phyloP scores from a whole-genome alignment of 176 grass and related monocot species.

The Bothriochloa decipiens region DNA sequence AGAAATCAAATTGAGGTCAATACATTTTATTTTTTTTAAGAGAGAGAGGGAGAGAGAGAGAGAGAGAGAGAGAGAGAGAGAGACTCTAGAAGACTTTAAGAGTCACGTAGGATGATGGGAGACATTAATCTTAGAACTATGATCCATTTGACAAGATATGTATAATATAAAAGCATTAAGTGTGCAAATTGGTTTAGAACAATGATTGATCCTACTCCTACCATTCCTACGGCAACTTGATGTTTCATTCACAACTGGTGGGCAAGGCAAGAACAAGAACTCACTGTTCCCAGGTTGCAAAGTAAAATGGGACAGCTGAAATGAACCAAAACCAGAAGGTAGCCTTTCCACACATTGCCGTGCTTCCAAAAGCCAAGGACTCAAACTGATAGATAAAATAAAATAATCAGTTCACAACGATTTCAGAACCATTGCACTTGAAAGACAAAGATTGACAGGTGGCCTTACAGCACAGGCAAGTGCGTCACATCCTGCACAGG shows the following conservation, averaged over 20 bases:
- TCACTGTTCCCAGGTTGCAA: constrained; percentile 98
- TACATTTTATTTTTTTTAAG: neutral
- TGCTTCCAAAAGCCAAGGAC: constrained; percentile 96
- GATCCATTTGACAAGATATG: constrained; percentile 4
- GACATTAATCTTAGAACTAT: constrained; percentile 22
- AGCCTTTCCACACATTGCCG: constrained; percentile 84
- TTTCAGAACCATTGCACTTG: constrained; percentile 16
- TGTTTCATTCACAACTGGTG: neutral
- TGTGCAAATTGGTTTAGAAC: neutral
- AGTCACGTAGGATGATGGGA: neutral
- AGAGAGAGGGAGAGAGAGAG: too few species aligned
- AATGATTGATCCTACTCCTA: neutral
- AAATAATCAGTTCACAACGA: constrained; percentile 35
- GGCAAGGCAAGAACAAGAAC: constrained; percentile 38
- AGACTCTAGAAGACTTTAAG: constrained; percentile 17
- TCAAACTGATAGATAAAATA: constrained; percentile 72
- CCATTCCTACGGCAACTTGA: neutral
- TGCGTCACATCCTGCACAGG: constrained; percentile 82
- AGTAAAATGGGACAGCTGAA: constrained; percentile 93
- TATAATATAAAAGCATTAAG: neutral
- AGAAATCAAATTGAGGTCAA: constrained; percentile 12
- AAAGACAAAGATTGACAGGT: constrained; percentile 18
- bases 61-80: neutral
- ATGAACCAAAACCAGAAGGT: constrained; percentile 92
- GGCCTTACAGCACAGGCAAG: constrained; percentile 94